Evolutionary conservation across 2,329 filamentous ascomycete genomes (phyloP), one percentile per base, ranked within the genome.

Genomic region (Calonectria montana): DNA sequence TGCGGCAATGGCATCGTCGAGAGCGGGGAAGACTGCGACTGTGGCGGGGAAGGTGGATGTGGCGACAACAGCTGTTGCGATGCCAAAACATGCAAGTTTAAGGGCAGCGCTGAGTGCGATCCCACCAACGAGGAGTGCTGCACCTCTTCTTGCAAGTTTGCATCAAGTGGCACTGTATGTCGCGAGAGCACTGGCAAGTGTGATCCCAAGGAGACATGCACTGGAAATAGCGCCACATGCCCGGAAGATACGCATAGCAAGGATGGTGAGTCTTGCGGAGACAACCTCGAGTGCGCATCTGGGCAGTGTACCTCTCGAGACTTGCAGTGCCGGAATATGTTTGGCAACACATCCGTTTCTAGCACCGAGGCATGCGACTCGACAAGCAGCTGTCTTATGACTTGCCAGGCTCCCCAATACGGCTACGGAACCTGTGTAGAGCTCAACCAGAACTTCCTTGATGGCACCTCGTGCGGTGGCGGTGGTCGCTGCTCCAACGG

Each of bases 1-100:
- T 99, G 97, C 83, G 97, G 97, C 70, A 99, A 99, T 83, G 97
- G 97, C 66, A 98, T 99, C 75, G 97, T 99, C 63, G 97, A 98
- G 84, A 87, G 90, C 21, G 97, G 95, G 74, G 97, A 99, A 84
- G 94, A 99, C 65, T 99, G 97, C 84, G 97, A 99, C 83, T 99
- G 97, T 80, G 97, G 97, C 73, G 96, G 96, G 67, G 85, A 87
- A 16, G 83, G 86, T 16, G 90, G 90, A 45, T 99, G 97, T 81
- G 90, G 87, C 27, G 84, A 88, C 79, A 97, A 98, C 84, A 80
- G 82, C 16, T 99, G 97, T 87, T 99, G 97, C 84, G 89, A 99
- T 78, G 84, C 95, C 1, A 89, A 84, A 3, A 98, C 97, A 0
- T 99, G 97, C 90, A 94, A 92, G 79, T 98, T 97, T 87, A 93